A percentile compares a stretch with the other conserved stretches of the same genome.
Conservation (phyloP, 2,329 filamentous ascomycete species). For the Colletotrichum camelliae region DNA sequence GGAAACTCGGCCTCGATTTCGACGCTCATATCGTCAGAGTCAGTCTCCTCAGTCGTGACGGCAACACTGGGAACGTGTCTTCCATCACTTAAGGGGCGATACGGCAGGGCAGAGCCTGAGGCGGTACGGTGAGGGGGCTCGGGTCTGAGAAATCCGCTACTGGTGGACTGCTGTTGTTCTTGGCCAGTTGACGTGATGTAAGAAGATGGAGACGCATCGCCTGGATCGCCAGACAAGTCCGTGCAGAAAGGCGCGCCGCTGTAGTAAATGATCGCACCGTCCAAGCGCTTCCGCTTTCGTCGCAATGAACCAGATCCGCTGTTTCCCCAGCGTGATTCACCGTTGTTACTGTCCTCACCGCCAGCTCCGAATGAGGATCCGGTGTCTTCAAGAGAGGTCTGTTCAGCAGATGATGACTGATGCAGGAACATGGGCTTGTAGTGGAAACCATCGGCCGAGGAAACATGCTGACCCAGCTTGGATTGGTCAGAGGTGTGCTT, state of each 20-base stretch:
- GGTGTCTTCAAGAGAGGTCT: conserved; percentile 54
- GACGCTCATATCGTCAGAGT: conserved; percentile 41
- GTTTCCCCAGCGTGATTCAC: conserved; percentile 50
- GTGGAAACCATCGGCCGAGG: conserved; percentile 57
- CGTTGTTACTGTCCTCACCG: conserved; percentile 53
- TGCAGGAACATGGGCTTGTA: conserved; percentile 69
- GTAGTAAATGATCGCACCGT: conserved; percentile 85
- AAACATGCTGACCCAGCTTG: conserved; percentile 43
- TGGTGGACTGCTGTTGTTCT: conserved; percentile 31
- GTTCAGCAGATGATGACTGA: conserved; percentile 50
- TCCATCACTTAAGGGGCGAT: conserved; percentile 54
- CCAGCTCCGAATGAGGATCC: conserved; percentile 50
- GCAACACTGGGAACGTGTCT: conserved; percentile 18
- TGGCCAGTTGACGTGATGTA: conserved; percentile 53
- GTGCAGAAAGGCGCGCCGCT: conserved; percentile 81
- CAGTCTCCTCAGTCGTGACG: conserved; percentile 22
- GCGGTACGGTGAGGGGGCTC: conserved; percentile 39
- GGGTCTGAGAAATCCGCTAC: conserved; percentile 21
- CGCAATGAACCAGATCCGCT: conserved; percentile 53
- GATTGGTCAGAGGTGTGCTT: conserved; percentile 36
- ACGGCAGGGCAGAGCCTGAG: conserved; percentile 57
- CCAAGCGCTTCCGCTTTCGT: conserved; percentile 60
- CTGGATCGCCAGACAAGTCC: conserved; percentile 74
- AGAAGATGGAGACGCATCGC: conserved; percentile 51
- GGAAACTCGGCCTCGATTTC: conserved; percentile 45